Conservation (phyloP, 257 asterid genomes). For the Solanum pennellii region DNA sequence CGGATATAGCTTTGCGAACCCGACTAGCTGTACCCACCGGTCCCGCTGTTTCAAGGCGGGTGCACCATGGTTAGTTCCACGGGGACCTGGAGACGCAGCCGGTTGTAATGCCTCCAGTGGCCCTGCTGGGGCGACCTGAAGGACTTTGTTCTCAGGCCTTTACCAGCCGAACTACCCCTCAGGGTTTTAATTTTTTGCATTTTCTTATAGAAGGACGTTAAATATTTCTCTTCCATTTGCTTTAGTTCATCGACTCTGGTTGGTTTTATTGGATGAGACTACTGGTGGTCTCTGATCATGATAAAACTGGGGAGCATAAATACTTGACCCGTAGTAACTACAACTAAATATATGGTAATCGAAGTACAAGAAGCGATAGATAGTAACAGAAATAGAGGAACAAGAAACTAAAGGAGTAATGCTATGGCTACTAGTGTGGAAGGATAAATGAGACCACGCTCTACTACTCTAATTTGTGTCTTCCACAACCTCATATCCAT, state of each 20-base stretch:
- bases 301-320: background rate
- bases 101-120: too few relatives aligned
- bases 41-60: too few relatives aligned
- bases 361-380: background rate
- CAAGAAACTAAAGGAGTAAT: background rate
- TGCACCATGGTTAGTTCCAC: too few relatives aligned
- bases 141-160: too few relatives aligned
- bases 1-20: too few relatives aligned
- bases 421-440: background rate
- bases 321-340: background rate
- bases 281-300: background rate
- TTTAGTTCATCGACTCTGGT: background rate
- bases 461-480: background rate
- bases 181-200: background rate
- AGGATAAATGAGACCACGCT: background rate
- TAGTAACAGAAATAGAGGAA: background rate
- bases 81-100: too few relatives aligned
- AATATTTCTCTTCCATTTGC: background rate
- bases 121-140: too few relatives aligned
- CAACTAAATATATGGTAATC: background rate
- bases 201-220: background rate
- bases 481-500: background rate
- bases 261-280: background rate
- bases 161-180: too few relatives aligned
- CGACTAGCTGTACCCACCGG: too few relatives aligned